Conservation (phyloP, 169 alveolate species). For the Eimeria maxima region DNA sequence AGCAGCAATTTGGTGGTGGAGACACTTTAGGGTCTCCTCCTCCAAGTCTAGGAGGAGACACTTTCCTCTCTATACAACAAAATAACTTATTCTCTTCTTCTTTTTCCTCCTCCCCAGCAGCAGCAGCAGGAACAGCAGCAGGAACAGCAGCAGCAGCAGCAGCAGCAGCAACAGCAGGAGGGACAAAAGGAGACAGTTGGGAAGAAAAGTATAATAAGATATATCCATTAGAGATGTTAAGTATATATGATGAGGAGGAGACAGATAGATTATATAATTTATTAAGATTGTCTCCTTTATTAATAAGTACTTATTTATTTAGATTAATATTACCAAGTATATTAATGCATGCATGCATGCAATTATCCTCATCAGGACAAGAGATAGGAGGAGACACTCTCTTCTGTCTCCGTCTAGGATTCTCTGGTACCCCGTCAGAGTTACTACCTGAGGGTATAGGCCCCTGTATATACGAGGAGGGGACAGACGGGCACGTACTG, state of each 20-base stretch:
- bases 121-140: background rate
- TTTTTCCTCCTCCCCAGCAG: background rate
- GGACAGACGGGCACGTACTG: constrained; percentile 94
- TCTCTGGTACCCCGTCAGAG: constrained; percentile 96
- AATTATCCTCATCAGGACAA: constrained; percentile 94
- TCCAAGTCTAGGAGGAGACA: background rate
- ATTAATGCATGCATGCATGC: constrained; percentile 92
- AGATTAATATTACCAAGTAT: constrained; percentile 90
- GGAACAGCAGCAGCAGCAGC: background rate
- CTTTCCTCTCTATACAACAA: background rate
- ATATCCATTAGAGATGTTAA: constrained; percentile 91
- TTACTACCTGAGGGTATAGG: constrained; percentile 95
- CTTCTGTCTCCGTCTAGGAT: constrained; percentile 94
- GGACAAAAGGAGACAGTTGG: background rate
- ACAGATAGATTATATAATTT: constrained; percentile 86
- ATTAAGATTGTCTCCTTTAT: constrained; percentile 88
- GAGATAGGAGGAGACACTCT: constrained; percentile 93
- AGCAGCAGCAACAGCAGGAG: constrained; percentile 12
- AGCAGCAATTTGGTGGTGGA: background rate
- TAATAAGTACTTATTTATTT: constrained; percentile 90
- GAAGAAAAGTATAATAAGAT: constrained; percentile 57
- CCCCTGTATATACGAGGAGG: constrained; percentile 92
- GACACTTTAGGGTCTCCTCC: background rate
- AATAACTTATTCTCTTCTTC: background rate
- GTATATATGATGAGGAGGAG: constrained; percentile 91